Evolutionary conservation across 192 early-diverging fungal genomes (phyloP).

Genomic region (Rhizoclosmatium sp.): DNA sequence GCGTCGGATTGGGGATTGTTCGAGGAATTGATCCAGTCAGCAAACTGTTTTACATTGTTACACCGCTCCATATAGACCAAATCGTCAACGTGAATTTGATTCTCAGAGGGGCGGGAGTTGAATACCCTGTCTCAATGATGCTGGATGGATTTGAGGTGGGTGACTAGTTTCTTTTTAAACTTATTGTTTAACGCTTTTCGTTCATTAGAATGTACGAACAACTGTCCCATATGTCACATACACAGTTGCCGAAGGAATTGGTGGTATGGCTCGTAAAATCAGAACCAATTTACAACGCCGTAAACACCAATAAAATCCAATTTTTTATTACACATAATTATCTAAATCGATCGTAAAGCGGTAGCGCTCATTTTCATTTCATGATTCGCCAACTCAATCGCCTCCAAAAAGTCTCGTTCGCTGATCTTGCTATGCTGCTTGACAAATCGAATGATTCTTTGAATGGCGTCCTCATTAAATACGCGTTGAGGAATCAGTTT

Average conservation of each 20-base stretch:
- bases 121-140: constrained; percentile 41
- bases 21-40: constrained; percentile 47
- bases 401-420: constrained; percentile 63
- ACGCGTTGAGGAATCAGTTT: constrained; percentile 56
- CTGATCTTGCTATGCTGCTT: constrained; percentile 55
- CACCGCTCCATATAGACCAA: constrained; percentile 37
- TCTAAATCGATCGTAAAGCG: neutral
- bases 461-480: constrained; percentile 63
- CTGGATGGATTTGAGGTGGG: constrained; percentile 48
- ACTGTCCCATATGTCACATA: constrained; percentile 47
- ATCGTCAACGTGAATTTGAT: constrained; percentile 53
- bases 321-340: too few relatives aligned
- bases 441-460: constrained; percentile 65
- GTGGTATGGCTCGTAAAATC: constrained; percentile 42
- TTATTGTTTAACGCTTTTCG: constrained; percentile 5
- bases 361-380: neutral
- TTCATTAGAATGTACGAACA: constrained; percentile 37
- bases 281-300: constrained; percentile 36
- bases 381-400: constrained; percentile 55
- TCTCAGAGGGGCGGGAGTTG: constrained; percentile 38
- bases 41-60: constrained; percentile 49
- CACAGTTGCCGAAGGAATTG: constrained; percentile 44
- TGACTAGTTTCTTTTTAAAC: neutral
- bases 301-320: constrained; percentile 56
- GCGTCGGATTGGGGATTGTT: constrained; percentile 54